phyloP scores from a whole-genome alignment of 768 basidiomycete genomes.

The Rubroboletus pulcherrimus region DNA sequence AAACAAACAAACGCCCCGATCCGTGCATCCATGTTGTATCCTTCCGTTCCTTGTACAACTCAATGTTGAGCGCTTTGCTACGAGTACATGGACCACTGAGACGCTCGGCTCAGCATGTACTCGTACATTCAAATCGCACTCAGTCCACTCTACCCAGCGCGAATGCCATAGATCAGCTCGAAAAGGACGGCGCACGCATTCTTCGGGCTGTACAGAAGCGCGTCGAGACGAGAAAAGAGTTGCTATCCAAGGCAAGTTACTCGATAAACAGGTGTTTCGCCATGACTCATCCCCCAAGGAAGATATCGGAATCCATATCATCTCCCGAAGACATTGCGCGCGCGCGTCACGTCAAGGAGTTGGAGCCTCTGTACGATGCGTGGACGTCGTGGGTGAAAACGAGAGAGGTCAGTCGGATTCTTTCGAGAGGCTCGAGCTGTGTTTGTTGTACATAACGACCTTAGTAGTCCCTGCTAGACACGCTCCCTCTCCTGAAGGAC shows the following conservation, averaged over 20 bases:
- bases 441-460: conserved; percentile 11
- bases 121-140: conserved; percentile 6
- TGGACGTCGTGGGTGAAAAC: conserved; percentile 65
- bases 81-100: conserved; percentile 15
- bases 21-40: background rate
- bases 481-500: conserved; percentile 59
- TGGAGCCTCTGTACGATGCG: conserved; percentile 61
- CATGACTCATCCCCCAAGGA: background rate
- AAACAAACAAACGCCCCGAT: conserved; percentile 8
- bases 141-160: conserved; percentile 10
- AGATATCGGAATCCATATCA: conserved; percentile 54
- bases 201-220: conserved; percentile 52
- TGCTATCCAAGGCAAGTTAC: conserved; percentile 42
- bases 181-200: conserved; percentile 47
- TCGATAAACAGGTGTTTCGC: background rate
- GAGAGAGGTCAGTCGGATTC: conserved; percentile 46
- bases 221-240: conserved; percentile 44
- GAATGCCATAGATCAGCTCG: conserved; percentile 26
- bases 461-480: conserved; percentile 65
- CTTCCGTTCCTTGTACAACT: background rate
- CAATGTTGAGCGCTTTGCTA: conserved; percentile 11
- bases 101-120: conserved; percentile 8
- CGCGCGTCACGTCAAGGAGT: conserved; percentile 62
- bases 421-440: background rate
- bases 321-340: conserved; percentile 53